Base-by-base conservation (phyloP, 129 eudicot species). In the Flaveria linearis region DNA sequence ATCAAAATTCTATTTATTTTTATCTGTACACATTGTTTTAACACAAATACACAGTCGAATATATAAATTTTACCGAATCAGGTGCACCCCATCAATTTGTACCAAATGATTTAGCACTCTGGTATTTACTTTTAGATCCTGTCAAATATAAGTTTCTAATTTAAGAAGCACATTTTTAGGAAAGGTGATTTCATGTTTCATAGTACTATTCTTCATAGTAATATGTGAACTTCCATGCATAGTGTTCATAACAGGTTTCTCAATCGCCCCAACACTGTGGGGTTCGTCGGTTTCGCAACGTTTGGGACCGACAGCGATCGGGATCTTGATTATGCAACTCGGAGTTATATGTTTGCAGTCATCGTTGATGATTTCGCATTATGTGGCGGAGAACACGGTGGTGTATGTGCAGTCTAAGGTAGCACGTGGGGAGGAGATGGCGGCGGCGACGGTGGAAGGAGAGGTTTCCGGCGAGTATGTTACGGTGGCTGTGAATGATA, bases 321-420 rank as follows among this genome's bases (percentile, higher is more conserved):
- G 69, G 81, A 66, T 80, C 84, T 42, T 69, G 84, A 14, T 69
- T 74, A 33, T 80, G 74, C 69, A 85, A 83, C 3, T 16, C 51
- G 73, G 62, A 85, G 22, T 74, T 73, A 83, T 86, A 88, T 60
- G 30, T 50, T 57, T 71, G 45, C 28, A 46, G 46, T 56, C 75
- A 10, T 70, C 55, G 3, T 39, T 75, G 84, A 11, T 47, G 45
- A 74, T 80, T 11, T 23, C 58, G 75, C 10, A 64, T 20, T 36
- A 65, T 73, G 81, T 88, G 60, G 88, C 86, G 14, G 84, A 88
- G 3, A 74, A 65, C 69, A 86, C 87, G 0, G 98, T 93, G 47
- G 47, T 88, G 72, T 93, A 84, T 80, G 77, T 93, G 88, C 86
- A 93, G 30, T 86, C 84, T 69, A 93, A 83, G 82, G 93, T 80